These are phyloP conservation scores for Candida vartiovaarae DNA, from an alignment of 805 yeast species.

Conservation along the genomic window DNA sequence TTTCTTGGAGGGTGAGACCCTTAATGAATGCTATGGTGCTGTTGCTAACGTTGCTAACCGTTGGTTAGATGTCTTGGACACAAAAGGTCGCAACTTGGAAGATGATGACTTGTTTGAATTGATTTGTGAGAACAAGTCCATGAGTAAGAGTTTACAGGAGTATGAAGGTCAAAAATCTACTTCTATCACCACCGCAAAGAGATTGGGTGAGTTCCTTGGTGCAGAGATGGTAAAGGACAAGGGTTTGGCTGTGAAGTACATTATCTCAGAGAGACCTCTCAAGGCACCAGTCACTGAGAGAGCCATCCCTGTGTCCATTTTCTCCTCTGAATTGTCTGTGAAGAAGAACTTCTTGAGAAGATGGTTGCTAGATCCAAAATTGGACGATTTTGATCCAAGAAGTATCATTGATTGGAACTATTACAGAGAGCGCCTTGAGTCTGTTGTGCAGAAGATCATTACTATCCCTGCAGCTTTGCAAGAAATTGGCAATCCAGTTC, in stretches of 20 bases:
- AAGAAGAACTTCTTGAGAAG: slow-evolving; percentile 70
- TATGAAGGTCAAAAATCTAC: slow-evolving; percentile 90
- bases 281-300: slow-evolving; percentile 92
- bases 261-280: slow-evolving; percentile 76
- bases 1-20: slow-evolving; percentile 75
- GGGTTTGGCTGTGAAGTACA: slow-evolving; percentile 91
- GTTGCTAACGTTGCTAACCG: slow-evolving; percentile 92
- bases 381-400: slow-evolving; percentile 82
- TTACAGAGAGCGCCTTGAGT: slow-evolving; percentile 83
- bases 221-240: slow-evolving; percentile 95
- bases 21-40: slow-evolving; percentile 76
- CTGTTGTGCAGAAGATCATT: slow-evolving; percentile 89
- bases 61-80: slow-evolving; percentile 91
- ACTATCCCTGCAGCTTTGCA: slow-evolving; percentile 97
- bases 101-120: slow-evolving; percentile 91
- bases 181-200: slow-evolving; percentile 88
- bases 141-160: slow-evolving; percentile 87
- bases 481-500: slow-evolving; percentile 83
- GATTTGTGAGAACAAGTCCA: slow-evolving; percentile 92
- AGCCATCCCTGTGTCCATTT: slow-evolving; percentile 94
- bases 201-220: slow-evolving; percentile 92
- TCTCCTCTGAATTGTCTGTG: slow-evolving; percentile 69
- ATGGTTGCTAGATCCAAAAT: slow-evolving; percentile 77
- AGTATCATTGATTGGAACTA: slow-evolving; percentile 89
- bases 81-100: slow-evolving; percentile 79